Conservation (phyloP, 139 green algal species). For the Microglena sp. region DNA sequence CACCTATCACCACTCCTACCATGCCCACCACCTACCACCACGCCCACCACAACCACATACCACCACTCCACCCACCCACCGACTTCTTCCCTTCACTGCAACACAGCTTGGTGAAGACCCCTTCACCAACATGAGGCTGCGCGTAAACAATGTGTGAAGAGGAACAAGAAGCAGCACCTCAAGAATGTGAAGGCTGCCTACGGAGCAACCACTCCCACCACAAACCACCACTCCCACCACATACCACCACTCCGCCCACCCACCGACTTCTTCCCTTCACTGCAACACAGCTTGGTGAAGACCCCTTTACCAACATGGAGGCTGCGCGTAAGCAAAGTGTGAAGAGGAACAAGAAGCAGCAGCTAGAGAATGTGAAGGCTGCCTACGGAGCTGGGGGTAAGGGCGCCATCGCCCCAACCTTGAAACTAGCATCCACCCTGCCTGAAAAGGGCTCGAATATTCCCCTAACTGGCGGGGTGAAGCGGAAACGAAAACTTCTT, state of each 20-base stretch:
- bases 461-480: conserved; percentile 14
- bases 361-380: conserved; percentile 74
- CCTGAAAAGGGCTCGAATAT: conserved; percentile 46
- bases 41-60: neutral
- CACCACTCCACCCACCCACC: neutral
- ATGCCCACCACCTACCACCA: neutral
- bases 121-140: neutral
- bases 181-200: conserved; percentile 77
- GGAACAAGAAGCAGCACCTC: conserved; percentile 58
- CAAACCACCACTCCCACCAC: neutral
- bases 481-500: conserved; percentile 52
- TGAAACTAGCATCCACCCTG: conserved; percentile 63
- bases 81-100: neutral
- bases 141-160: conserved; percentile 35
- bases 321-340: conserved; percentile 70
- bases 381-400: too few species aligned
- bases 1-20: neutral
- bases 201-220: too few species aligned
- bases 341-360: conserved; percentile 51
- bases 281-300: conserved; percentile 64
- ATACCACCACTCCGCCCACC: neutral
- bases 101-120: neutral
- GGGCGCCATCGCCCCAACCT: conserved; percentile 52
- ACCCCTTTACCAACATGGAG: conserved; percentile 74
- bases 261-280: neutral